Conservation (phyloP, 75 land plant species). For the Gnetum montanum region DNA sequence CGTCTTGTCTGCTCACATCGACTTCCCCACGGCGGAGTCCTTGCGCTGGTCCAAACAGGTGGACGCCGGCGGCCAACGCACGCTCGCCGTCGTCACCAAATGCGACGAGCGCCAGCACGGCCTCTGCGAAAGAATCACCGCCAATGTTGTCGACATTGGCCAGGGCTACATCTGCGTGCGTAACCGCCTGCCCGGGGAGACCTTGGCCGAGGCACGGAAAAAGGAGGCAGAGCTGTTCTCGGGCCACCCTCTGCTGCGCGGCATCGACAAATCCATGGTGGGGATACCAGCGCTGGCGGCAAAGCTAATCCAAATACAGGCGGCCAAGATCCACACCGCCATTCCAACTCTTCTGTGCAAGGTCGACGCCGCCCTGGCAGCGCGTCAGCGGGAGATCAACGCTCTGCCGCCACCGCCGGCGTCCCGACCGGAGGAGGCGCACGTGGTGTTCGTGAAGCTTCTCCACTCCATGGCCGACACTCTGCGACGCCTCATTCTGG, state of each 20-base stretch:
- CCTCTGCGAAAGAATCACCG: slow-evolving; percentile 39
- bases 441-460: slow-evolving; percentile 17
- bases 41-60: slow-evolving; percentile 54
- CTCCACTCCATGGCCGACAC: background rate
- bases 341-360: slow-evolving; percentile 26
- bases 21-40: slow-evolving; percentile 63
- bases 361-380: slow-evolving; percentile 22
- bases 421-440: slow-evolving; percentile 18
- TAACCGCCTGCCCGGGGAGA: slow-evolving; percentile 38
- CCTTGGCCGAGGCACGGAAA: slow-evolving; percentile 25
- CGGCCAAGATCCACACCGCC: slow-evolving; percentile 17
- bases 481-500: background rate
- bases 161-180: slow-evolving; percentile 65
- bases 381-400: slow-evolving; percentile 15
- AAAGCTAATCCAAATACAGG: slow-evolving; percentile 40
- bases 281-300: slow-evolving; percentile 43
- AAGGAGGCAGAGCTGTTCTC: slow-evolving; percentile 33
- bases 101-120: slow-evolving; percentile 48
- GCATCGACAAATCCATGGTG: slow-evolving; percentile 32
- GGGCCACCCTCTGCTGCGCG: slow-evolving; percentile 28
- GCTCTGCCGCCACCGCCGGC: slow-evolving; percentile 28
- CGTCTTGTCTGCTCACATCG: slow-evolving; percentile 50
- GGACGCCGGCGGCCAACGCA: slow-evolving; percentile 37
- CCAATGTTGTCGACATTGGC: slow-evolving; percentile 53
- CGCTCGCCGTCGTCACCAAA: slow-evolving; percentile 47